phyloP scores from a whole-genome alignment of 2,329 filamentous ascomycete genomes.

The Aspergillus nomiae region DNA sequence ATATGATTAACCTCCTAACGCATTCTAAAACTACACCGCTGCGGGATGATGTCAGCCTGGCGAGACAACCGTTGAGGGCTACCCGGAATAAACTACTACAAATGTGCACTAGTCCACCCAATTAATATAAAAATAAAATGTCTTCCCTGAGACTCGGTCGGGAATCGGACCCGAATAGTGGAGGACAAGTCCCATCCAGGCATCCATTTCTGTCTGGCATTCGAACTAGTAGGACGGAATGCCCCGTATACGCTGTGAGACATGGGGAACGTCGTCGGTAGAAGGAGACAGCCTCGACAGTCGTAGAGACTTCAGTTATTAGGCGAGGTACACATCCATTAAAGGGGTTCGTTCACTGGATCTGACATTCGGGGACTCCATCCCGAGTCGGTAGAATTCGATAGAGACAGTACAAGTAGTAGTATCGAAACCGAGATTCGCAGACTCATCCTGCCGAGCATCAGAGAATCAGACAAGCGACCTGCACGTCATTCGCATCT shows the following conservation, averaged over 20 bases:
- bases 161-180: conserved; percentile 7
- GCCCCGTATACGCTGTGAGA: not conserved
- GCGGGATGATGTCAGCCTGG: not conserved
- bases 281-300: not conserved
- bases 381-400: not conserved
- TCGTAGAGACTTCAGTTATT: not conserved
- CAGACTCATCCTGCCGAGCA: not conserved
- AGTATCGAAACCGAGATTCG: too few relatives aligned
- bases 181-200: not conserved
- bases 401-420: too few relatives aligned
- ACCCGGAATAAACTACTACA: not conserved
- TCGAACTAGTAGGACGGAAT: not conserved
- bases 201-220: not conserved
- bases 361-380: not conserved
- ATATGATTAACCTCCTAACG: not conserved
- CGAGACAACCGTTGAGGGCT: not conserved
- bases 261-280: not conserved
- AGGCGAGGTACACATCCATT: not conserved
- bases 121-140: not conserved
- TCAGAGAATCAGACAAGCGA: not conserved
- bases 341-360: not conserved
- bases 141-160: conserved; percentile 5
- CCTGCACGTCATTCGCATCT: not conserved
- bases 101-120: not conserved
- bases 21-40: not conserved